Base-by-base conservation (phyloP, 768 basidiomycete genomes). In the Arthromyces matolae region DNA sequence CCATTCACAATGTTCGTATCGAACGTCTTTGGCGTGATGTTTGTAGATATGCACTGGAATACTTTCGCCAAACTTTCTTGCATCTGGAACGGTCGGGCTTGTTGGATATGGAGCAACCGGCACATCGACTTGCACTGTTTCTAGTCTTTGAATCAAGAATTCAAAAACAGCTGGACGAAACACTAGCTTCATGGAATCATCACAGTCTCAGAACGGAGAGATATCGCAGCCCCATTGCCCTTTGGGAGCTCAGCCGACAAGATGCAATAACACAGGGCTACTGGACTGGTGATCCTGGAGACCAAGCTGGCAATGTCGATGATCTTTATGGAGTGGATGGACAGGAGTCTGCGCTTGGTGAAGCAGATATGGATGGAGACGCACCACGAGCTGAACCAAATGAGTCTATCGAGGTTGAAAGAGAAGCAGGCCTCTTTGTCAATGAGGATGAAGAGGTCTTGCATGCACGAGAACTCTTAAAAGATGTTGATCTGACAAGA, bases 91-190 rank as follows among this genome's bases (percentile, higher is more conserved):
- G 56, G 2, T 51, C 48, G 6, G 54, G 47, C 5, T 55, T 66
- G 2, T 54, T 67, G 8, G 59, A 65, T 41, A 57, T 64, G 56
- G 41, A 28, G 13, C 9, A 28, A 9, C 29, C 41, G 2, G 18
- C 29, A n/a, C 58, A 66, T 34, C 50, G 56, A 2, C 37, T 64
- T 10, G 54, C 45, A 18, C 51, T 65, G 1, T 64, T 46, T 35
- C 33, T 66, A 2, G 61, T 66, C 1, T 66, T 50, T 47, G 64
- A 63, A 14, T 55, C 58, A 9, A 52, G 60, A 8, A 63, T 66
- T 13, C 65, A 66, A 45, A 43, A 32, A 8, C 61, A 56, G 7
- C 57, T 66, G 8, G 51, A 63, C 29, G 49, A 55, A 16, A 58
- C 63, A 3, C 14, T 6, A 2, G 10, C 42, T 2, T 60, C 61